Percentiles rank a stretch among this genome's conserved stretches.
Evolutionary conservation across 345 rosid genomes (phyloP).

Genomic region (Rhizophora mangle): DNA sequence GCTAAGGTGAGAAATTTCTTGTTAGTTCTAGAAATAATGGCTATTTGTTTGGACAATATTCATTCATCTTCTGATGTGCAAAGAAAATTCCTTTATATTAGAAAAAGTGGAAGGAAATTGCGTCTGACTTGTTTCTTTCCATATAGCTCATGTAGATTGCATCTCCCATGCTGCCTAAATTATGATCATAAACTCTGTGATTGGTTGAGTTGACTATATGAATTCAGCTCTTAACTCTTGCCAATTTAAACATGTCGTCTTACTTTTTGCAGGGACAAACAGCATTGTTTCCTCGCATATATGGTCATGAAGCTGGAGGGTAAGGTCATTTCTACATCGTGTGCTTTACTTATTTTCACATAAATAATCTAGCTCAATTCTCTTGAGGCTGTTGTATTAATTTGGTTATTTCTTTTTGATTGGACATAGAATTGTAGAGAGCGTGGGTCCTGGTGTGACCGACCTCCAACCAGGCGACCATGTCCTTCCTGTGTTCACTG

Average conservation of each 20-base stretch:
- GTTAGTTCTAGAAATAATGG: background rate
- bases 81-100: no score
- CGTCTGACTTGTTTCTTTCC: no score
- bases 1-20: slow-evolving; percentile 53
- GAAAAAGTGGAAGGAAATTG: no score
- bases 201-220: no score
- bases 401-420: background rate
- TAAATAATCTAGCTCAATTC: background rate
- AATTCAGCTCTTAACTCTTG: background rate
- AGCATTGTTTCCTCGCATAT: slow-evolving; percentile 71
- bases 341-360: no score
- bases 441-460: slow-evolving; percentile 76
- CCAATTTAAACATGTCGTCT: background rate
- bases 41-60: no score
- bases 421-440: slow-evolving; percentile 64
- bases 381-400: background rate
- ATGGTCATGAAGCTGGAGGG: slow-evolving; percentile 91
- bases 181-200: no score
- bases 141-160: no score
- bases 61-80: no score
- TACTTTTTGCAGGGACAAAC: slow-evolving; percentile 56
- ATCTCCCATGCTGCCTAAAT: no score
- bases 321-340: slow-evolving; percentile 15
- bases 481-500: slow-evolving; percentile 74
- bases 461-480: slow-evolving; percentile 73